Evolutionary conservation across 1,139 yeast species (phyloP), one percentile per base, ranked within the genome.

Genomic region (Taphrina wiesneri): DNA sequence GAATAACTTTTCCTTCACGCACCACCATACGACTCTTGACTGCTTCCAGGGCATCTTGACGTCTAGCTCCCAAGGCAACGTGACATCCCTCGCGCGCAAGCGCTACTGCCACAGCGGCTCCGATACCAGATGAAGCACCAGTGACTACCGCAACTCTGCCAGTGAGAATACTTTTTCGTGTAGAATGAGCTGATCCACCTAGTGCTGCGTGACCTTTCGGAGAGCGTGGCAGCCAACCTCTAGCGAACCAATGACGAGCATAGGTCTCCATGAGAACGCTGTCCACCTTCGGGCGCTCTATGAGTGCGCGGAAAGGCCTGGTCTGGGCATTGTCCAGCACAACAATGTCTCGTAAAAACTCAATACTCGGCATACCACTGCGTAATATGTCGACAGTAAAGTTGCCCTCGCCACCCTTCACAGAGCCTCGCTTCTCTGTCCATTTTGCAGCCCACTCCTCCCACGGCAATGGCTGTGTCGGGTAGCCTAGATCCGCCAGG

Each of bases 21-120:
- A 54, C 59, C 11, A 39, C 59, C 59, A 54, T 54, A 11, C 59
- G 46, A 13, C 36, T 54, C 34, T 54, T 54, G 36, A 54, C 59
- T 17, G 49, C 46, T 23, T 54, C 59, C 17, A 54, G 49, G 19
- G 59, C 59, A n/a, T 54, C 59, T 28, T 54, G 59, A 39, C 59
- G 59, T 26, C 59, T 9, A 25, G 59, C 59, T 7, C 59, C 59
- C 19, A 54, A 21, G 1, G 59, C 59, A 3, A 54, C 17, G 30
- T 63, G 61, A 47, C 63, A 52, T 3, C 68, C 66, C 34, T 66
- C 68, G 21, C 68, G 41, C n/a, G 68, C 68, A 62, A 61, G 65
- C 19, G 65, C 54, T 15, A 61, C 63, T 5, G 68, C 68, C 1
- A 63, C 63, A 1, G 66, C 59, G 15, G 62, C 61, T 25, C 68